Evolutionary conservation across 2,329 filamentous ascomycete genomes (phyloP), one percentile per base, ranked within the genome.

Genomic region (Phyllosticta citrichinensis): DNA sequence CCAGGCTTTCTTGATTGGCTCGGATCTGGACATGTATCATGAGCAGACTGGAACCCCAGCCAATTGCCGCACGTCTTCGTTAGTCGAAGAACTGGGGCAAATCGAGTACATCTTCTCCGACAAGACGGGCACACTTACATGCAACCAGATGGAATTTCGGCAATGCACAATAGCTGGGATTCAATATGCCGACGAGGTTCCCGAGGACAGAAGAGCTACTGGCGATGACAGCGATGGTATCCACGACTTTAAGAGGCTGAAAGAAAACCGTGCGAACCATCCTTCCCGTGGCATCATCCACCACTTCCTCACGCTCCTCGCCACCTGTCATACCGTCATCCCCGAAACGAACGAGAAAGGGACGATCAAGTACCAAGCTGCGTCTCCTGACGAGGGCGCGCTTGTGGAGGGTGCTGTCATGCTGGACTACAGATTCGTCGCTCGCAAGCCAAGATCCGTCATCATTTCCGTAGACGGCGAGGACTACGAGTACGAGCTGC

Each of bases 91-190:
- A 71, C 78, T 99, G 53, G 94, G 94, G 60, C 96, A 97, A 82
- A 95, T 99, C 53, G 94, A 97, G 70, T 99, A 95, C 69, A 94
- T 99, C 65, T 99, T 99, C 73, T 97, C 91, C 0, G 93, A 97
- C 79, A 97, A 97, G 79, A 97, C 93, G 1, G 93, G 93, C 52
- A 97, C 93, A 3, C 79, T 97, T 69, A 97, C 93, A n/a, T 96
- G 92, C 76, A 97, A 97, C 71, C 87, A 91, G 81, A 97, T 99
- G 94, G 93, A 97, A 74, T 99, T 97, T 74, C 91, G 91, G 71
- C 91, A 97, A 74, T 95, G 89, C 69, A 88, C 89, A 0, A 97
- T 99, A 70, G 90, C 85, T 25, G 94, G 94, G 25, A 87, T 97
- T 58, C 93, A 96, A 75, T 99, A 99, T 70, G 88, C 90, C 12